Conservation (phyloP, 1,284 basidiomycete species). For the Tylopilus sp. region DNA sequence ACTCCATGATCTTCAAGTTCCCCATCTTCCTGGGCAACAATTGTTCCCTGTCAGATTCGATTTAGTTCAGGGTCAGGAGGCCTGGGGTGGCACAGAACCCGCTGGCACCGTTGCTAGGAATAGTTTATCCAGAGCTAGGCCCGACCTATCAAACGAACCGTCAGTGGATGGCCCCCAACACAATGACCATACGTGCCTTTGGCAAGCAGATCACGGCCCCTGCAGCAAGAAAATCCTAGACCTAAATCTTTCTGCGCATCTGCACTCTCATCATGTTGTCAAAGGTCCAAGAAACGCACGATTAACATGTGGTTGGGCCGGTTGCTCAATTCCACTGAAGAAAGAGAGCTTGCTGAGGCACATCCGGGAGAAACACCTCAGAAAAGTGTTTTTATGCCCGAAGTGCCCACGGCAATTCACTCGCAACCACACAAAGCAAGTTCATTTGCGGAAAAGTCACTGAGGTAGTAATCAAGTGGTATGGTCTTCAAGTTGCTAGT, state of each 20-base stretch:
- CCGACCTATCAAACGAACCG: too few species aligned
- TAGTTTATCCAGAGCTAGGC: too few species aligned
- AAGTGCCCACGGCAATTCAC: constrained; percentile 37
- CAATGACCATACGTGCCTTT: constrained; percentile 26
- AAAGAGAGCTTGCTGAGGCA: constrained; percentile 45
- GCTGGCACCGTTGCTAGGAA: too few species aligned
- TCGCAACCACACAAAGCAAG: constrained; percentile 34
- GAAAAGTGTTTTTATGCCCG: constrained; percentile 24
- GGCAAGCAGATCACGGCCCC: background rate
- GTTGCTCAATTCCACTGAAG: constrained; percentile 32
- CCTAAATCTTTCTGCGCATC: constrained; percentile 33
- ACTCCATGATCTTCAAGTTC: too few species aligned
- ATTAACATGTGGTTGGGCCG: constrained; percentile 30
- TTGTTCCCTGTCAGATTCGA: too few species aligned
- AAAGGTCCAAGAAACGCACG: constrained; percentile 19
- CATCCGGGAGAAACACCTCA: constrained; percentile 41
- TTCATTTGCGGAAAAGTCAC: constrained; percentile 28
- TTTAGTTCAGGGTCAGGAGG: too few species aligned
- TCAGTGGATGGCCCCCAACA: background rate
- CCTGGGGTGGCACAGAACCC: background rate
- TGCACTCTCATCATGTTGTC: constrained; percentile 32
- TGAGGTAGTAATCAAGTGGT: background rate
- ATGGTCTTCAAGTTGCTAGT: too few species aligned
- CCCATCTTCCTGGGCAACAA: too few species aligned
- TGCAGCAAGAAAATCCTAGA: constrained; percentile 20